Conservation (phyloP, 106 monocot species). For the Apostasia shenzhenica region DNA sequence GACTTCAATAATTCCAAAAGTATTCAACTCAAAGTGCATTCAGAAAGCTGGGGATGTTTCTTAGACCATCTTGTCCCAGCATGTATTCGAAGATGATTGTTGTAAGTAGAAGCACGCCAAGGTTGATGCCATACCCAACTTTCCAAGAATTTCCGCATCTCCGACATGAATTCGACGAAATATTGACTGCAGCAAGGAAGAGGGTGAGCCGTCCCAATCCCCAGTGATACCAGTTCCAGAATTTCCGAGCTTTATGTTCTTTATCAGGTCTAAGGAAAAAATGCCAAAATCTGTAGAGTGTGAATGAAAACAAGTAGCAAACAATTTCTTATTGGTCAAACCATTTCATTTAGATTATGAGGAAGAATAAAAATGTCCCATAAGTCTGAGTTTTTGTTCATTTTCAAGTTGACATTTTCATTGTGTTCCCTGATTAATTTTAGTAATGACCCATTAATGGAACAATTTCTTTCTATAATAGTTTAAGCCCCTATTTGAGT, state of each 20-base stretch:
- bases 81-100: slow-evolving; percentile 24
- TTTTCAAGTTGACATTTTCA: not conserved
- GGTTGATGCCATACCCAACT: slow-evolving; percentile 45
- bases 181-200: slow-evolving; percentile 38
- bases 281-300: slow-evolving; percentile 37
- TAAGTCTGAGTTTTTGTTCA: not conserved
- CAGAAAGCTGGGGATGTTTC: slow-evolving; percentile 26
- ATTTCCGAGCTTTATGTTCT: slow-evolving; percentile 44
- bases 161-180: slow-evolving; percentile 44
- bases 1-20: too few relatives aligned
- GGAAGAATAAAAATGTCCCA: not conserved
- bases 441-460: not conserved
- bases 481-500: too few relatives aligned
- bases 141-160: slow-evolving; percentile 38
- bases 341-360: not conserved
- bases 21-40: not conserved
- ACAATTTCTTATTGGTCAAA: slow-evolving; percentile 13
- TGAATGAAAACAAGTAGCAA: slow-evolving; percentile 15
- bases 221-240: slow-evolving; percentile 79
- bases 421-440: not conserved
- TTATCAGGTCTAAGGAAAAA: slow-evolving; percentile 50
- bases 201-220: slow-evolving; percentile 38
- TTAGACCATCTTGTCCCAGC: slow-evolving; percentile 21
- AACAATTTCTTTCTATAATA: not conserved
- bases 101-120: slow-evolving; percentile 21